Evolutionary conservation across 176 grass and related monocot species (phyloP).

Genomic region (Triticum urartu): DNA sequence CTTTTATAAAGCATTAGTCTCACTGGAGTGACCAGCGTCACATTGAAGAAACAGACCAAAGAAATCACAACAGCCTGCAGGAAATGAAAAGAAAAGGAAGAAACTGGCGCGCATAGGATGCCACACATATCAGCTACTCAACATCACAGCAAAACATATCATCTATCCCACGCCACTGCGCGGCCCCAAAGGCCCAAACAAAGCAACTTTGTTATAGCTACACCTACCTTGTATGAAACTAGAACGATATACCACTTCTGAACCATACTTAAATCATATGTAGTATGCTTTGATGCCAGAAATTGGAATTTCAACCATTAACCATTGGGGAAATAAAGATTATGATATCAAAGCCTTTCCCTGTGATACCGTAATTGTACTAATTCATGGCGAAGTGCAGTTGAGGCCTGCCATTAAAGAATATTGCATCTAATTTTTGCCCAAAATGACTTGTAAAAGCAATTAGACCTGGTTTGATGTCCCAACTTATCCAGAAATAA

Average conservation of each 20-base stretch:
- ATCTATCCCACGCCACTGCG: not conserved
- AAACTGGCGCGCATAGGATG: not conserved
- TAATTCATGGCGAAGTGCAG: not conserved
- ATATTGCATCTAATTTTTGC: conserved; percentile 16
- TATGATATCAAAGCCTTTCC: conserved; percentile 2
- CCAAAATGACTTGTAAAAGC: conserved; percentile 8
- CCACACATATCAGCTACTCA: not conserved
- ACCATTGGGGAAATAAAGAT: conserved; percentile 31
- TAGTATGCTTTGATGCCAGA: conserved; percentile 36
- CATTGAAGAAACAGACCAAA: not conserved
- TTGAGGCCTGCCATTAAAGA: not conserved
- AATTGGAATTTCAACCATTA: conserved; percentile 38
- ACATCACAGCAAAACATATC: not conserved
- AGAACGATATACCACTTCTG: not conserved
- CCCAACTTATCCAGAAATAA: not conserved
- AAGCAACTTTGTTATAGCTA: conserved; percentile 1
- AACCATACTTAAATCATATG: conserved; percentile 33
- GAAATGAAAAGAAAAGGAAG: not conserved
- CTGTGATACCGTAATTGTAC: not conserved
- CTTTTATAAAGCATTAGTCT: not conserved
- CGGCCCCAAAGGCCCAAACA: not conserved
- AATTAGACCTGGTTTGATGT: not conserved
- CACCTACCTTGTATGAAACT: not conserved
- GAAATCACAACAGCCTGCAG: not conserved
- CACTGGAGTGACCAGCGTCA: not conserved